A percentile compares a stretch with the other conserved stretches of the same genome.
phyloP scores from a whole-genome alignment of 257 asterid species.

The Solanum piurae region DNA sequence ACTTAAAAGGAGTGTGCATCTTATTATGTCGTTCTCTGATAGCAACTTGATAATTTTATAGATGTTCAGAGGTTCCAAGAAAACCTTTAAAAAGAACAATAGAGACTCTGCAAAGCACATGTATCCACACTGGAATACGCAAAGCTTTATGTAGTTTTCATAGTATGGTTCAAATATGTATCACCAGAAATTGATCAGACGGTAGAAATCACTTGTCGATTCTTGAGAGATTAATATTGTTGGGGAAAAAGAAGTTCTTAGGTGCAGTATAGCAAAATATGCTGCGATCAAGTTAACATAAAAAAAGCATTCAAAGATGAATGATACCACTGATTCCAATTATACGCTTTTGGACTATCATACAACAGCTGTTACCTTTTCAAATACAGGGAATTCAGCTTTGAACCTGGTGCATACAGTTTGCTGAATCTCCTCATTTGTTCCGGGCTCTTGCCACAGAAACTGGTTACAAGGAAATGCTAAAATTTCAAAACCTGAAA shows the following conservation, averaged over 20 bases:
- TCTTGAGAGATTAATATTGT: not conserved
- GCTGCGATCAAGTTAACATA: not conserved
- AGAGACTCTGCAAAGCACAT: not conserved
- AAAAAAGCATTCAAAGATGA: not conserved
- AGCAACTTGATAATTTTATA: not conserved
- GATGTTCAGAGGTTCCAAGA: not conserved
- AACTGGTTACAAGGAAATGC: constrained; percentile 98
- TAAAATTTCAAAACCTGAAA: constrained; percentile 65
- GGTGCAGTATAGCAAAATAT: not conserved
- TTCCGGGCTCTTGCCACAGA: constrained; percentile 86
- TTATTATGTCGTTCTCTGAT: not conserved
- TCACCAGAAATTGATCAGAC: not conserved
- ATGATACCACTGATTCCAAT: not conserved
- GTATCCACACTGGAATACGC: not conserved
- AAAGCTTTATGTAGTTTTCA: not conserved
- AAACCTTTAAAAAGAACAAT: not conserved
- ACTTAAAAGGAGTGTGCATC: not conserved
- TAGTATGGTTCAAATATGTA: not conserved
- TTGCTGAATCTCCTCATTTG: constrained; percentile 61
- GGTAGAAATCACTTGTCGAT: not conserved
- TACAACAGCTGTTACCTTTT: constrained; percentile 38
- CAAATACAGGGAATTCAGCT: constrained; percentile 81
- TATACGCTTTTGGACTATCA: not conserved
- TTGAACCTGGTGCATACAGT: constrained; percentile 64
- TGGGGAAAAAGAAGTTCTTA: not conserved